These are phyloP conservation scores for Cantharellus anzutake DNA, from an alignment of 768 basidiomycete species.

Conservation along the genomic window DNA sequence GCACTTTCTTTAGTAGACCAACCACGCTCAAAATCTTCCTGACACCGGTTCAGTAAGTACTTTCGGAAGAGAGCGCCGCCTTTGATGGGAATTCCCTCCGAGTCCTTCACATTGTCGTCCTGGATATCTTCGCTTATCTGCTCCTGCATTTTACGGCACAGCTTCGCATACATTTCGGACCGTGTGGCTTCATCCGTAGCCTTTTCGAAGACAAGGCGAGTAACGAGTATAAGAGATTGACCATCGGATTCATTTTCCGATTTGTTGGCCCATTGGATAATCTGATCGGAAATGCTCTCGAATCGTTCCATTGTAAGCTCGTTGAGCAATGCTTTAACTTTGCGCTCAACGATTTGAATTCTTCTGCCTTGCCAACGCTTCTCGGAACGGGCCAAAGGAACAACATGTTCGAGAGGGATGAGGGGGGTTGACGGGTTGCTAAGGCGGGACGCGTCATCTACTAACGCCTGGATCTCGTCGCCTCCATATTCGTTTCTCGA, in stretches of 20 bases:
- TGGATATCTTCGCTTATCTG: slow-evolving; percentile 72
- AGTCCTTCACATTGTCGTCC: slow-evolving; percentile 67
- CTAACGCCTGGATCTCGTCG: slow-evolving; percentile 20
- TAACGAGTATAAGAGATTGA: slow-evolving; percentile 86
- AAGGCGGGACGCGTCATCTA: slow-evolving; percentile 15
- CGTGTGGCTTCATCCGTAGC: slow-evolving; percentile 90
- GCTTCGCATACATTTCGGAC: slow-evolving; percentile 93
- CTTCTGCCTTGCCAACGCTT: slow-evolving; percentile 58
- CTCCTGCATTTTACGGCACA: slow-evolving; percentile 94
- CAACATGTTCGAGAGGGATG: slow-evolving; percentile 38
- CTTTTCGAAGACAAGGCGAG: slow-evolving; percentile 91
- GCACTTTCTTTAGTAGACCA: slow-evolving; percentile 82
- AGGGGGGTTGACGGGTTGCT: slow-evolving; percentile 5
- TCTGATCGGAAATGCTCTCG: slow-evolving; percentile 88
- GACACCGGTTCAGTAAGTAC: slow-evolving; percentile 90
- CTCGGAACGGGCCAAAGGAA: slow-evolving; percentile 54
- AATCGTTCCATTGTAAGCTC: slow-evolving; percentile 95
- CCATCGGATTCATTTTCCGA: slow-evolving; percentile 85
- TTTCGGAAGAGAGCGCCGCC: slow-evolving; percentile 93
- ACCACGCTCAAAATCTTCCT: slow-evolving; percentile 93
- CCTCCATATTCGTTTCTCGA: slow-evolving; percentile 27
- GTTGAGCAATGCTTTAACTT: slow-evolving; percentile 82
- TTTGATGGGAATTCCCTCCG: slow-evolving; percentile 72
- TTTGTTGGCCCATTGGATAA: slow-evolving; percentile 89
- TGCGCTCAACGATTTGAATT: slow-evolving; percentile 67